These are phyloP conservation scores for Bondarzewia mesenterica DNA, from an alignment of 1,284 basidiomycete species.

Conservation along the genomic window DNA sequence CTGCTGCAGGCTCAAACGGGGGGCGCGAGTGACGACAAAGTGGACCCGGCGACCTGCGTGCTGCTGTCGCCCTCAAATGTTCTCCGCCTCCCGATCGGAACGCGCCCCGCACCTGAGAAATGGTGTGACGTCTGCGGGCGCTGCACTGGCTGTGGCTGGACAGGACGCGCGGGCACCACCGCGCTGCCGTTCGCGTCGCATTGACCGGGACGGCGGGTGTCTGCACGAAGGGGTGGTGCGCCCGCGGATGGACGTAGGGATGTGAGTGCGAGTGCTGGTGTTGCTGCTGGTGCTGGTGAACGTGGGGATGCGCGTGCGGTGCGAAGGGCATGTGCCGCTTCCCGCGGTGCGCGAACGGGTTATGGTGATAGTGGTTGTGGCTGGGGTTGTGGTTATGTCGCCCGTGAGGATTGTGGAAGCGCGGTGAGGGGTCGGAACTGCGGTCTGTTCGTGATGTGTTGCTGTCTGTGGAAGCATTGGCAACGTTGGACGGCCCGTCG, in stretches of 20 bases:
- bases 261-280: conserved; percentile 2
- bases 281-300: conserved; percentile 3
- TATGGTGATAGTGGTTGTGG: background rate
- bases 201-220: background rate
- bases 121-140: too few relatives aligned
- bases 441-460: background rate
- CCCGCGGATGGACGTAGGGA: background rate
- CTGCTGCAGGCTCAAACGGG: conserved; percentile 23
- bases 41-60: conserved; percentile 10
- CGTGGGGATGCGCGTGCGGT: conserved; percentile 3
- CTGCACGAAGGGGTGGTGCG: conserved; percentile 5
- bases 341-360: background rate
- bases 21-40: conserved; percentile 23
- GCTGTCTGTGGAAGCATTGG: conserved; percentile 12
- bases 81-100: background rate
- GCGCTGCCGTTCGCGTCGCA: too few relatives aligned
- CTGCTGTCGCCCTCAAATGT: background rate
- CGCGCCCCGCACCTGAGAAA: too few relatives aligned
- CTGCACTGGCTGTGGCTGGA: too few relatives aligned
- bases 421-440: background rate
- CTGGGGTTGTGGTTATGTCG: background rate
- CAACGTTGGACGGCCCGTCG: conserved; percentile 6
- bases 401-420: background rate
- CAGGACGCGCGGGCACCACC: too few relatives aligned
- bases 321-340: conserved; percentile 6